Base-by-base conservation (phyloP, 192 early-diverging fungal genomes). In the Entomortierella chlamydospora region DNA sequence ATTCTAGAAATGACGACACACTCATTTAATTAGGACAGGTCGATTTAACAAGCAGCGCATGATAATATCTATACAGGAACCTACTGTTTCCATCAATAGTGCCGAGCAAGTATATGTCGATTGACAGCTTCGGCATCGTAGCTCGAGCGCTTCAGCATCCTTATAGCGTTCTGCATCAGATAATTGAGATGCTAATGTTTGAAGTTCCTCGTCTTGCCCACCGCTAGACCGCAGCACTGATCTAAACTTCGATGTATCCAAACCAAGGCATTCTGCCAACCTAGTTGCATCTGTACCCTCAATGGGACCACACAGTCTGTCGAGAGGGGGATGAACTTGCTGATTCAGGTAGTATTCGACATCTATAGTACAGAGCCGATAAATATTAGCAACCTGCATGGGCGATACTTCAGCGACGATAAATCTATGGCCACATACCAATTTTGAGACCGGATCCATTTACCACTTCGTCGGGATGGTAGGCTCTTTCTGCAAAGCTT, bases 301-400 rank as follows among this genome's bases (percentile, higher is more conserved):
- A 25, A 99, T 93, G 12, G 93, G 93, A 52, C 85, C 92, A 33
- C 93, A 91, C 20, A 99, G 81, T 70, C 97, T 91, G 0, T 88
- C 83, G 22, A 97, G 80, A 8, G 96, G 95, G 8, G 97, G 96
- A 66, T 95, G 89, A 0, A 99, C 89, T 78, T 99, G 97, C 49
- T 95, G 93, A 47, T 87, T 86, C 39, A 99, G 76, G 74, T 99
- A 99, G 94, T 97, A 99, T 58, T 98, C 94, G 62, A 81, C 81
- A 73, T 99, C 88, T 81, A 68, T 30, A 39, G 20, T 45, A 52
- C 42, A 61, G 81, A 67, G 73, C 26, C 13, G 23, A 39, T 29
- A 23, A 20, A 17, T 7, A 5, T 17, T 50, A 50, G 15, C 49
- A 50, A 4, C 17, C 49, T 9, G 15, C 22, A 9, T 50, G 15